Base-by-base conservation (phyloP, 495 filamentous ascomycete genomes). In the Trichocladium antarcticum region DNA sequence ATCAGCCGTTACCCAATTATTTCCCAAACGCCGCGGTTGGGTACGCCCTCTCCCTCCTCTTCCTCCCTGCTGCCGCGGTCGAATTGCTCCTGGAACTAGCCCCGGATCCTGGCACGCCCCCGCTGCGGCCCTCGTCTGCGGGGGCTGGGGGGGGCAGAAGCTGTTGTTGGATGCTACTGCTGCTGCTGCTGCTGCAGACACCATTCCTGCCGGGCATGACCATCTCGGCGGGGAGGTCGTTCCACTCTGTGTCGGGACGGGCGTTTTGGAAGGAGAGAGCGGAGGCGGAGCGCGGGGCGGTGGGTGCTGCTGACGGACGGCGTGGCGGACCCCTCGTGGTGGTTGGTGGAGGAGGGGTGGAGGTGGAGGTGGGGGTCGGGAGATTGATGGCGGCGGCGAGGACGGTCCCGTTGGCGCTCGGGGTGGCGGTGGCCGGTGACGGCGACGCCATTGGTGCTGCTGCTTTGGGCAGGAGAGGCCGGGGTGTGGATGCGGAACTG, bases 211-310 rank as follows among this genome's bases (percentile, higher is more conserved):
- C 9, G 54, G 37, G 10, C 50, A 22, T 29, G 12, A 71, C 64
- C 70, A 78, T 76, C 16, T 78, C 74, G 5, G 66, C 59, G 0
- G 75, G 75, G 7, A 78, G 49, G 49, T 78, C 75, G 56, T 78
- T 78, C 75, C 75, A 78, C 55, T 78, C 75, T n/a, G 57, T 67
- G 19, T 72, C 68, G 29, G 75, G 73, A 15, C 73, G 65, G 53
- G 57, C 39, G 44, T 72, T 75, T 51, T 77, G 74, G 59, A 64
- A 78, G 4, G 74, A 82, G 21, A 64, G 53, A 3, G 63, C 61
- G 2, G 61, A 22, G 12, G 37, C 37, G 1, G 55, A 47, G 5
- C 56, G 32, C 24, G 61, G 49, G 29, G 57, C 21, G 41, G 46
- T 57, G 44, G 45, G 50, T 16, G 15, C 40, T 37, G 22, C 21